Evolutionary conservation across 768 basidiomycete species (phyloP).

Genomic region (Lactarius evosmus): DNA sequence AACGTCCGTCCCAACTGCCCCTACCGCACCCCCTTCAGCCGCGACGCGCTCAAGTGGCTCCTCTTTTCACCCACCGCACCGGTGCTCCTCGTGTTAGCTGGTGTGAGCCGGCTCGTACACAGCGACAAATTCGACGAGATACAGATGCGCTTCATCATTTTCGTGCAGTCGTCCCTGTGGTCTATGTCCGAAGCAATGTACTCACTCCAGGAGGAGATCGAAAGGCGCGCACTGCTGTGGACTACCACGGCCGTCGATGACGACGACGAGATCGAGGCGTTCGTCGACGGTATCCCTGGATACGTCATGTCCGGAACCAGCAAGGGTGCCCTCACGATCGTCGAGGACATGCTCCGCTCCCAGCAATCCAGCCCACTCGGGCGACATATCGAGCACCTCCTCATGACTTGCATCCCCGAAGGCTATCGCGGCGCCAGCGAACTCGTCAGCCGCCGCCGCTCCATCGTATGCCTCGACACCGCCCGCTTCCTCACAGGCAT

Average conservation of each 20-base stretch:
- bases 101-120: background rate
- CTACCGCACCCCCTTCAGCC: slow-evolving; percentile 16
- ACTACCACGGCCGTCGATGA: slow-evolving; percentile 3
- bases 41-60: slow-evolving; percentile 6
- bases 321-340: background rate
- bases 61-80: background rate
- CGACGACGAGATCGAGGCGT: slow-evolving; percentile 15
- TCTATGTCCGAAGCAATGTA: slow-evolving; percentile 7
- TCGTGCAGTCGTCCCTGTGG: background rate
- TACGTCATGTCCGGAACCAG: slow-evolving; percentile 8
- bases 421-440: background rate
- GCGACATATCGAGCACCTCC: slow-evolving; percentile 1
- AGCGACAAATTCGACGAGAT: background rate
- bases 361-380: background rate
- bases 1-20: slow-evolving; percentile 12
- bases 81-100: background rate
- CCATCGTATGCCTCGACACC: slow-evolving; percentile 6
- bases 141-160: background rate
- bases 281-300: slow-evolving; percentile 18
- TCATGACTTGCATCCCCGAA: slow-evolving; percentile 8
- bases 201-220: background rate
- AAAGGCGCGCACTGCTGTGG: slow-evolving; percentile 13
- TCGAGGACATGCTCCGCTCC: background rate
- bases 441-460: background rate
- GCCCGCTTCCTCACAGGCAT: background rate